Evolutionary conservation across 2,329 filamentous ascomycete genomes (phyloP).

Genomic region (Nothopassalora personata): DNA sequence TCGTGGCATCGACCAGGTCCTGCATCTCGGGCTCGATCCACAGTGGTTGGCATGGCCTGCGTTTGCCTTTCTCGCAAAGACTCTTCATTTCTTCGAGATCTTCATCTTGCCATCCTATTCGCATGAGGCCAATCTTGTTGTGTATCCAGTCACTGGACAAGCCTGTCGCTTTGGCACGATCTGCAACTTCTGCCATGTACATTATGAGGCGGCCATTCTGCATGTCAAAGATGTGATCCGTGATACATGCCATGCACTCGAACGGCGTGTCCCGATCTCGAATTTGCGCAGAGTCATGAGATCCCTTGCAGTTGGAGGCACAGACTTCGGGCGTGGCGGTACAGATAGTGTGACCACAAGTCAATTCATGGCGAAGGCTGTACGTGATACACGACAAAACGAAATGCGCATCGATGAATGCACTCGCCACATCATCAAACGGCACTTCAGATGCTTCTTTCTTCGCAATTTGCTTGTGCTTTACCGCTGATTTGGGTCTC

Average conservation of each 20-base stretch:
- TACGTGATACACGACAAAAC: conserved; percentile 2
- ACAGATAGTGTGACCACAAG: conserved; percentile 8
- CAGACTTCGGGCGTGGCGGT: conserved; percentile 3
- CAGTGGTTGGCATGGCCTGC: neutral
- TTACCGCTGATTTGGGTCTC: neutral
- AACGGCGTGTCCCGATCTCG: conserved; percentile 4
- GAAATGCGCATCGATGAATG: neutral
- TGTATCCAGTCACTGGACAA: neutral
- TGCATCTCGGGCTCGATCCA: conserved; percentile 7
- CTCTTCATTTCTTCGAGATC: neutral
- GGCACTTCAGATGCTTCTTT: neutral
- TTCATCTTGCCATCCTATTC: neutral
- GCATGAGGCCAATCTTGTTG: conserved; percentile 1
- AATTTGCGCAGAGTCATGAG: neutral
- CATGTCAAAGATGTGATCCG: neutral
- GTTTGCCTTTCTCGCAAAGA: neutral
- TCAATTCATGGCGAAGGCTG: conserved; percentile 2
- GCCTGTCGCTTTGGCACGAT: neutral
- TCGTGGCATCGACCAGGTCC: conserved; percentile 4
- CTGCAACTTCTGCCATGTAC: conserved; percentile 2
- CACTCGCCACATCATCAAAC: neutral
- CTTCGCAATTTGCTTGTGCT: neutral
- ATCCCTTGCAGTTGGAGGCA: conserved; percentile 5
- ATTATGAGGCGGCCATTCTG: neutral
- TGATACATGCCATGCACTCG: conserved; percentile 5